phyloP scores from a whole-genome alignment of 169 alveolate species.

The Neospora caninum region DNA sequence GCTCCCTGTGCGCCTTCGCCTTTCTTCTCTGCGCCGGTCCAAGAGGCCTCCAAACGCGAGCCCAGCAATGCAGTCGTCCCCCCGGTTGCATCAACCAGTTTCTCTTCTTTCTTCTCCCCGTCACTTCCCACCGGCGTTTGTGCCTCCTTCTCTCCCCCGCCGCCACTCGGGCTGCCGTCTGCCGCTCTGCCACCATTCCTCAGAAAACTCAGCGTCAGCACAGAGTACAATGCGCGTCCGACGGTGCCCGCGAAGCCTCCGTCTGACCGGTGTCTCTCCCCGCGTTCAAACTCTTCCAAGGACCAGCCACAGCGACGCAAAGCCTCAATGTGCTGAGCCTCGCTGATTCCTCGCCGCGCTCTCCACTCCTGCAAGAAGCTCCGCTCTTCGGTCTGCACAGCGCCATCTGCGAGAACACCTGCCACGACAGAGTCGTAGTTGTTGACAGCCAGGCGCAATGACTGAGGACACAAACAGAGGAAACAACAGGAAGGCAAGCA shows the following conservation, averaged over 20 bases:
- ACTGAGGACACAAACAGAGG: not conserved
- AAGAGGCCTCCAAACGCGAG: not conserved
- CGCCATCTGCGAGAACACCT: slow-evolving; percentile 63
- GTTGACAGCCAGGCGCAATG: slow-evolving; percentile 52
- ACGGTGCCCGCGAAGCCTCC: not conserved
- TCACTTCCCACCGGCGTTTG: not conserved
- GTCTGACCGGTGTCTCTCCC: not conserved
- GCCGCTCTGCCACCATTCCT: not conserved
- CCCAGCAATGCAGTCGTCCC: not conserved
- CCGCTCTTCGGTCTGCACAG: slow-evolving; percentile 63
- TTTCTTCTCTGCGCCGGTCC: not conserved
- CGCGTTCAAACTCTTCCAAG: slow-evolving; percentile 60
- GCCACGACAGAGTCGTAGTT: slow-evolving; percentile 65
- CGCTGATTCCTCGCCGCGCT: slow-evolving; percentile 61
- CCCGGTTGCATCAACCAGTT: not conserved
- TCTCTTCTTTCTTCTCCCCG: not conserved
- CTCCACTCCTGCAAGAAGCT: slow-evolving; percentile 58
- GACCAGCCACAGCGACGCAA: slow-evolving; percentile 67
- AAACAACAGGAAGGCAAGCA: too few species aligned
- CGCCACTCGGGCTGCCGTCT: not conserved
- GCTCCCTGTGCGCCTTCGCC: not conserved
- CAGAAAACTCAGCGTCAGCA: not conserved
- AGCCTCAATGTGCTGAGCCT: slow-evolving; percentile 61
- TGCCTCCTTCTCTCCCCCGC: not conserved
- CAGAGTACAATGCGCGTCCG: not conserved